These are phyloP conservation scores for Reutealis trisperma DNA, from an alignment of 345 rosid species.

Conservation along the genomic window DNA sequence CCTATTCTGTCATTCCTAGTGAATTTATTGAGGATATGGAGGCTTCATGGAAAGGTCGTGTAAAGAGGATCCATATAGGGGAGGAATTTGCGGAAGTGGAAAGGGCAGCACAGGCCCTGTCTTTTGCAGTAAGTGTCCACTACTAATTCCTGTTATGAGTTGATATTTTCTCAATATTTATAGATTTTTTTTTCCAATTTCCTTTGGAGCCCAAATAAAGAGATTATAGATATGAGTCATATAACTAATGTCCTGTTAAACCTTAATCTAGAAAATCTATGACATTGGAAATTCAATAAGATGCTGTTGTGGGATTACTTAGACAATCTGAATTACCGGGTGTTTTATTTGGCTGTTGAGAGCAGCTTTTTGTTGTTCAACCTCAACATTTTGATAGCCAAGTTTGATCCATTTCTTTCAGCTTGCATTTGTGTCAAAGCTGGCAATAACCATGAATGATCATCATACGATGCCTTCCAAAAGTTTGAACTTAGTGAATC, in stretches of 20 bases:
- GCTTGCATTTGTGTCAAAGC: not conserved
- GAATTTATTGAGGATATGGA: slow-evolving; percentile 95
- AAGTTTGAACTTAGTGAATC: not conserved
- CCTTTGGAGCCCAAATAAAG: no score
- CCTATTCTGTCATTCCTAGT: slow-evolving; percentile 49
- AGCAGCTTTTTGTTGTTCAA: not conserved
- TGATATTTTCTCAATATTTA: not conserved
- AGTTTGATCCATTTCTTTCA: not conserved
- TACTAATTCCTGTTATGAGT: slow-evolving; percentile 7
- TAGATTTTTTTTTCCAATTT: no score
- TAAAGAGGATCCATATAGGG: slow-evolving; percentile 75
- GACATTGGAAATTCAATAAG: not conserved
- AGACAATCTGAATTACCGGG: not conserved
- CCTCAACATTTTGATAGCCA: not conserved
- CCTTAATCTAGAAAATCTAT: not conserved
- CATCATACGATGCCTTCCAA: not conserved
- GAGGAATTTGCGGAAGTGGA: slow-evolving; percentile 65
- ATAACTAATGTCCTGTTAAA: not conserved
- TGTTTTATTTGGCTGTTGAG: not conserved
- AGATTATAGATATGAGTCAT: not conserved
- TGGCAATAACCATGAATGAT: not conserved
- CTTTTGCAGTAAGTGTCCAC: slow-evolving; percentile 58
- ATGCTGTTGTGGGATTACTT: not conserved
- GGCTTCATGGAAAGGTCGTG: slow-evolving; percentile 80
- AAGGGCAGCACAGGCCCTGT: slow-evolving; percentile 65